Evolutionary conservation across 139 green algal genomes (phyloP), one percentile per base, ranked within the genome.

Genomic region (Auxenochlorella pyrenoidosa): DNA sequence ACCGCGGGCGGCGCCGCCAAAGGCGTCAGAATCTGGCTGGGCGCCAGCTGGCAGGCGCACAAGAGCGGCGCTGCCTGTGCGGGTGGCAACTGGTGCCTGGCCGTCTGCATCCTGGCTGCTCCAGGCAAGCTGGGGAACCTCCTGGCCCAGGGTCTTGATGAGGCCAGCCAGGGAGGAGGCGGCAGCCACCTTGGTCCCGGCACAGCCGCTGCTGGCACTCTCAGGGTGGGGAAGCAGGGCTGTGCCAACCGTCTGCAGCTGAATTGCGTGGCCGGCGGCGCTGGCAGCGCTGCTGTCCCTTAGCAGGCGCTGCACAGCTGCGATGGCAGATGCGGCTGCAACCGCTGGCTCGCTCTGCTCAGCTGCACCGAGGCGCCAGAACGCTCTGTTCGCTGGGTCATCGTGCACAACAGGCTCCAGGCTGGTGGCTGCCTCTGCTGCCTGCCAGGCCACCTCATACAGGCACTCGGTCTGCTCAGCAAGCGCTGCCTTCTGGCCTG

Each of bases 41-140:
- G 10, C 21, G 15, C 26, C 28, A 47, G 47, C 54, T 71, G n/a
- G 40, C 28, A 76, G 15, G 10, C 41, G 44, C 43, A 88, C 30
- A 2, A 83, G 59, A 0, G 59, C 36, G 0, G 84, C 75, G n/a
- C 44, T 54, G 24, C 47, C 30, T 12, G 59, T 5, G 28, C 51
- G 32, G 58, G 18, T 22, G 12, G 18, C 38, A 5, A 0, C 40
- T 2, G 59, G 1, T 12, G 68, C 47, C 32, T 36, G n/a, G 24
- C 43, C 6, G 28, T 90, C 87, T 3, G 36, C 28, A 13, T 82
- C 80, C 21, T 26, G 26, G 47, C 60, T 44, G 87, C 80, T 89
- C 89, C 89, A 92, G 32, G 3, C 30, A 2, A 76, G 28, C 40
- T 90, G 85, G 5, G 89, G 89, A 21, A 2, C 51, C 63, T 92